A percentile compares a stretch with the other conserved stretches of the same genome.
Evolutionary conservation across 257 asterid species (phyloP).

Genomic region (Ballota nigra): DNA sequence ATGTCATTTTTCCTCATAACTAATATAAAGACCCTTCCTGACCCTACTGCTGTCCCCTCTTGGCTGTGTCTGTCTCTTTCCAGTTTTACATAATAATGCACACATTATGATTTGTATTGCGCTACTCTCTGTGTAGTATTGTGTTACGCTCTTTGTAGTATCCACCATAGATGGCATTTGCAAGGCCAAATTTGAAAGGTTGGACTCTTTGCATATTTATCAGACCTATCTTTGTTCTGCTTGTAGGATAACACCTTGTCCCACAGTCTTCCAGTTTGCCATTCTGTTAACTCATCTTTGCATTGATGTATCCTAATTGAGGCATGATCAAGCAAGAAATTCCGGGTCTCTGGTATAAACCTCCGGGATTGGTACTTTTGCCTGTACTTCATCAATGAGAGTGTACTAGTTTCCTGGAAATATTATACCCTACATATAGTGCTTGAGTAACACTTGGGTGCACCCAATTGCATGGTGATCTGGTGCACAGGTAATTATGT

Average conservation of each 20-base stretch:
- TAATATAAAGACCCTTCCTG: not conserved
- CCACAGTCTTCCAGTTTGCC: not conserved
- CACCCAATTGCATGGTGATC: too few relatives aligned
- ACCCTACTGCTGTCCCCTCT: not conserved
- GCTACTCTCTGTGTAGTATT: too few relatives aligned
- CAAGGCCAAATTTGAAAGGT: not conserved
- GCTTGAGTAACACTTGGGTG: too few relatives aligned
- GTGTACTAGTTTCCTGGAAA: not conserved
- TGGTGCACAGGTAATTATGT: too few relatives aligned
- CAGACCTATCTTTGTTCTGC: not conserved
- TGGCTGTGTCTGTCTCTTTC: not conserved
- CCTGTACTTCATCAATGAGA: not conserved
- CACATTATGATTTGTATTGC: too few relatives aligned
- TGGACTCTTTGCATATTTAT: not conserved
- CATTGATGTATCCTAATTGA: not conserved
- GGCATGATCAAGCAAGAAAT: not conserved
- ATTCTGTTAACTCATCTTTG: slow-evolving; percentile 2
- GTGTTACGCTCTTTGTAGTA: not conserved
- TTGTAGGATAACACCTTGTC: not conserved
- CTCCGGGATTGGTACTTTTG: not conserved
- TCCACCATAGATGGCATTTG: not conserved
- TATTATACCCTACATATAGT: not conserved
- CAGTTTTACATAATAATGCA: not conserved
- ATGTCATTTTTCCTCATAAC: not conserved
- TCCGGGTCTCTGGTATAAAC: not conserved